Conservation (phyloP, 805 yeast genomes). For the Metschnikowia baotianmanensis region DNA sequence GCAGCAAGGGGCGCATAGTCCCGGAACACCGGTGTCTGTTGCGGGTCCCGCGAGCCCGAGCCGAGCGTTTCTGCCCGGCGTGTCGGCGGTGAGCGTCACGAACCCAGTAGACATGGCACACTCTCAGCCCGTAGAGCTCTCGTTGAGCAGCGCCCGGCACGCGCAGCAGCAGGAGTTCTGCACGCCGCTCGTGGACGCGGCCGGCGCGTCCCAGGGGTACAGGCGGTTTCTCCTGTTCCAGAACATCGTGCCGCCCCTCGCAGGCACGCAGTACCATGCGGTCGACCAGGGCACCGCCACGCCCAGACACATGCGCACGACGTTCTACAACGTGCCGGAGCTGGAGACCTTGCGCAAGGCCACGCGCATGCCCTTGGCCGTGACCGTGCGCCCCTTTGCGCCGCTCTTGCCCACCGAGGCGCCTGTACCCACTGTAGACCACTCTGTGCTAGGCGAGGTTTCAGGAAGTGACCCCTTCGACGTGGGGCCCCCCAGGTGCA, state of each 20-base stretch:
- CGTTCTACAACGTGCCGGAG: slow-evolving; percentile 82
- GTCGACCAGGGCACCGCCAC: slow-evolving; percentile 84
- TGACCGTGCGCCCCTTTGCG: slow-evolving; percentile 84
- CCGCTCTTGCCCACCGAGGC: slow-evolving; percentile 47
- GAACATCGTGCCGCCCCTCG: slow-evolving; percentile 78
- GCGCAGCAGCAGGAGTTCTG: slow-evolving; percentile 15
- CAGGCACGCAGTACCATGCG: slow-evolving; percentile 66
- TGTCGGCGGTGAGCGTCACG: slow-evolving; percentile 7
- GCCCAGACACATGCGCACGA: slow-evolving; percentile 72
- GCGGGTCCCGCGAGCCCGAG: not conserved
- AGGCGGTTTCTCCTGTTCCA: slow-evolving; percentile 66
- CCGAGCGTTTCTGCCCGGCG: not conserved
- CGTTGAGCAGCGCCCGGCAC: slow-evolving; percentile 13
- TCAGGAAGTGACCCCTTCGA: slow-evolving; percentile 27
- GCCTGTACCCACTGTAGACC: slow-evolving; percentile 69
- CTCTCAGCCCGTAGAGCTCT: slow-evolving; percentile 11
- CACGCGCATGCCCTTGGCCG: slow-evolving; percentile 77
- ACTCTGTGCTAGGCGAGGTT: slow-evolving; percentile 37
- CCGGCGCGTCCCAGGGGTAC: slow-evolving; percentile 15
- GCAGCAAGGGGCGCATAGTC: not conserved
- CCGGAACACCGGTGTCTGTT: not conserved
- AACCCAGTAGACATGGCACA: slow-evolving; percentile 13
- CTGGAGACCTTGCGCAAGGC: slow-evolving; percentile 65
- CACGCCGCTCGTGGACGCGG: slow-evolving; percentile 13
- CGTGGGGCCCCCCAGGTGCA: slow-evolving; percentile 81